phyloP scores from a whole-genome alignment of 371 early-diverging fungal species.

The Apophysomyces sp. region DNA sequence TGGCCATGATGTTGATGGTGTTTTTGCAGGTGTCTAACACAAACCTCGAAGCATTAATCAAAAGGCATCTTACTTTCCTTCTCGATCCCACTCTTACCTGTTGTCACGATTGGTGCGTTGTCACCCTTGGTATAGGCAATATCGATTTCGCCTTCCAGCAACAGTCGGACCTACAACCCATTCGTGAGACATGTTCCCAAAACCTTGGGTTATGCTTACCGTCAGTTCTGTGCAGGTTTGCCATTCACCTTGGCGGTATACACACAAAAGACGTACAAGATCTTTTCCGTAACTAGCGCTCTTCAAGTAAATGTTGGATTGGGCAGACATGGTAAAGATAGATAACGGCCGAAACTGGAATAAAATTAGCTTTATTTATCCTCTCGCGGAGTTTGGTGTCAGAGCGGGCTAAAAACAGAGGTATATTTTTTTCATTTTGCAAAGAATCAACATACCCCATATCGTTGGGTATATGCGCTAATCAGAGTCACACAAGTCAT shows the following conservation, averaged over 20 bases:
- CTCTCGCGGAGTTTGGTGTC: neutral
- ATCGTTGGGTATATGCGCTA: neutral
- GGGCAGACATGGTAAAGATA: conserved; percentile 20
- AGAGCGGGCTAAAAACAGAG: neutral
- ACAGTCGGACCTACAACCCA: conserved; percentile 50
- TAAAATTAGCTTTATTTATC: neutral
- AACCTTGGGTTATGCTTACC: conserved; percentile 24
- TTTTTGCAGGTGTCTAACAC: conserved; percentile 77
- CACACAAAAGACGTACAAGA: conserved; percentile 76
- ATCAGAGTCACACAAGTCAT: neutral
- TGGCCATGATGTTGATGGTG: conserved; percentile 78
- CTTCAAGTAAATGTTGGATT: conserved; percentile 51
- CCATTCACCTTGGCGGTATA: conserved; percentile 61
- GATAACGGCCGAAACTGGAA: neutral
- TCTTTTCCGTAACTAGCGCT: conserved; percentile 77
- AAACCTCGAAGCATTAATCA: neutral
- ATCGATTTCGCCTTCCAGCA: conserved; percentile 77
- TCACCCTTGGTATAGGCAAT: conserved; percentile 81
- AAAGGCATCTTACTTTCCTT: neutral
- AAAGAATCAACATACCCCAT: neutral
- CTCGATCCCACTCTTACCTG: conserved; percentile 27
- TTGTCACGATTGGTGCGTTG: conserved; percentile 60
- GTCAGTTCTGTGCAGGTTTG: conserved; percentile 80
- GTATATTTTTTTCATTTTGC: neutral
- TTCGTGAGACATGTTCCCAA: neutral